phyloP scores from a whole-genome alignment of 345 rosid genomes.

The Arabis alpina region DNA sequence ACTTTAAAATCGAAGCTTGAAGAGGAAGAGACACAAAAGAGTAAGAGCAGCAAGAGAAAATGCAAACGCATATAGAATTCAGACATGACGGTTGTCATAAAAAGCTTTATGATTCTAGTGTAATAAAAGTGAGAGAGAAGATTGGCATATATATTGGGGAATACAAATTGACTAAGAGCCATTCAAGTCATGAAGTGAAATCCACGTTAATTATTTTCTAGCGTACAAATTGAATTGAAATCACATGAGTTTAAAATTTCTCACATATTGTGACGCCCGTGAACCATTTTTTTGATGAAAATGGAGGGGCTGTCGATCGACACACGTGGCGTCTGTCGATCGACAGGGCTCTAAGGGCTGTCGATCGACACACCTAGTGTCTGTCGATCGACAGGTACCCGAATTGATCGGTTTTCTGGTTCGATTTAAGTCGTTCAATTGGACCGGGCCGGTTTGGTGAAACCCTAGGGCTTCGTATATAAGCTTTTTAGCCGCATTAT shows the following conservation, averaged over 20 bases:
- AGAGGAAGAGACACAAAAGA: conserved; percentile 9
- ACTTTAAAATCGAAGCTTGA: not conserved
- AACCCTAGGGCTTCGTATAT: no score
- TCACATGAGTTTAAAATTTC: not conserved
- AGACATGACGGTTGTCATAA: not conserved
- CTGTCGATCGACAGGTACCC: no score
- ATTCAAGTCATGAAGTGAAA: not conserved
- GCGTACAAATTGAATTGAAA: not conserved
- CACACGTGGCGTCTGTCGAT: no score
- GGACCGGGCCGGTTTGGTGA: no score
- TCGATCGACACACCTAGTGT: no score
- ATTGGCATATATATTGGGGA: not conserved
- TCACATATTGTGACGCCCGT: no score
- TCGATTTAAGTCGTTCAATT: no score
- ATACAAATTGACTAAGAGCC: not conserved
- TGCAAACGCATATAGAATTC: conserved; percentile 18
- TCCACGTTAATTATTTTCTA: not conserved
- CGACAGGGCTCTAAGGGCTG: no score
- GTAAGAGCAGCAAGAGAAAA: not conserved
- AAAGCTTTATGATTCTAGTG: not conserved
- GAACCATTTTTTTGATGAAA: no score
- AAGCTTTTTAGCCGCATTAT: no score
- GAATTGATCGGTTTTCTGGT: no score
- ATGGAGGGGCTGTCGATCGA: no score
- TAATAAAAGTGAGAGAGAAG: not conserved